These are phyloP conservation scores for Litsea cubeba DNA, from an alignment of 164 flowering plant species.

Conservation along the genomic window DNA sequence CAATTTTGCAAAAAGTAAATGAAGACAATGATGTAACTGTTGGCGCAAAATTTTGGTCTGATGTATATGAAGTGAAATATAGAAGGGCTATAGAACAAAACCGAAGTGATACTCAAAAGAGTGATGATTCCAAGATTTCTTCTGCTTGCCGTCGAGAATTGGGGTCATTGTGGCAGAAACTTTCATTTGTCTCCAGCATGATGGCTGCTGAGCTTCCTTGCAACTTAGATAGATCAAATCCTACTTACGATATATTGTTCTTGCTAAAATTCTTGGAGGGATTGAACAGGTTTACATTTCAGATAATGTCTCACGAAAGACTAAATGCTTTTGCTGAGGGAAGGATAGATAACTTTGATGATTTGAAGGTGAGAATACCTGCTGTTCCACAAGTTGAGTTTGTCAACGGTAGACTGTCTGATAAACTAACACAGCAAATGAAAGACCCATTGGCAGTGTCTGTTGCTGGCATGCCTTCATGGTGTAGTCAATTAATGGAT, in stretches of 20 bases:
- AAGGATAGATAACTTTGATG: constrained; percentile 37
- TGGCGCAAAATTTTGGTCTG: constrained; percentile 51
- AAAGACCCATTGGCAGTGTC: constrained; percentile 57
- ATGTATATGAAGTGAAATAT: constrained; percentile 53
- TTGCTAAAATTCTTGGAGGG: constrained; percentile 68
- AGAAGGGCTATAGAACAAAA: constrained; percentile 28
- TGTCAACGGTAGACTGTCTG: constrained; percentile 65
- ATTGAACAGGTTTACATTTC: constrained; percentile 46
- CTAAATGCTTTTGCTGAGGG: constrained; percentile 58
- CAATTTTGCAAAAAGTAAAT: constrained; percentile 46
- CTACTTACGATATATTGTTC: constrained; percentile 49
- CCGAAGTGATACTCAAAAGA: constrained; percentile 9
- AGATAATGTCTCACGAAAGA: constrained; percentile 46
- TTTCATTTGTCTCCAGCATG: constrained; percentile 37
- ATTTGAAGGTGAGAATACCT: constrained; percentile 28
- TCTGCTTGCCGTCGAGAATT: constrained; percentile 18
- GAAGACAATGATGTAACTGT: constrained; percentile 31
- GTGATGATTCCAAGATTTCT: constrained; percentile 9
- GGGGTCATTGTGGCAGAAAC: constrained; percentile 17
- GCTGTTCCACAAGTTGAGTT: constrained; percentile 61
- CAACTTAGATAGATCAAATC: constrained; percentile 48
- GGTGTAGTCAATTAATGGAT: constrained; percentile 72
- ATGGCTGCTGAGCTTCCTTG: constrained; percentile 36
- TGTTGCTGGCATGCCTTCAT: constrained; percentile 66
- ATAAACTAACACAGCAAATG: constrained; percentile 89